A percentile compares a stretch with the other conserved stretches of the same genome.
phyloP scores from a whole-genome alignment of 2,329 filamentous ascomycete genomes.

The Sarocladiaceae sp. region DNA sequence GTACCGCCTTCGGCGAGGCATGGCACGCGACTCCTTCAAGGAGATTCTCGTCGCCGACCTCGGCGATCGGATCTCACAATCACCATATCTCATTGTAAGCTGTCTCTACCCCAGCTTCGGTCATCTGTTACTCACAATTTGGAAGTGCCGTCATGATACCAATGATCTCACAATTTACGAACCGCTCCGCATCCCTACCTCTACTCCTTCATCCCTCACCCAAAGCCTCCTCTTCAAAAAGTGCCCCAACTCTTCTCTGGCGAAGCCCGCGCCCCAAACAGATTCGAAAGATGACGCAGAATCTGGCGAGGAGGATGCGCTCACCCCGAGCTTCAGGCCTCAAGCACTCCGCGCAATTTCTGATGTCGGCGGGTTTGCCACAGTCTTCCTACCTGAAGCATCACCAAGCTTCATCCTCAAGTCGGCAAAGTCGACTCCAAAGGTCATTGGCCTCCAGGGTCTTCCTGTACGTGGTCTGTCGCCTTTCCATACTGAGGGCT shows the following conservation, averaged over 20 bases:
- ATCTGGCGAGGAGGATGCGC: constrained; percentile 16
- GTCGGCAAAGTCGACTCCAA: constrained; percentile 69
- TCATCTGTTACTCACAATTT: constrained; percentile 10
- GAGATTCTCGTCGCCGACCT: constrained; percentile 82
- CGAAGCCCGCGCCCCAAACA: constrained; percentile 43
- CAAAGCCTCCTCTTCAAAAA: constrained; percentile 68
- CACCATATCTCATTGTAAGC: constrained; percentile 76
- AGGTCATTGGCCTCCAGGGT: constrained; percentile 66
- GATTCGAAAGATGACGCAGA: constrained; percentile 39
- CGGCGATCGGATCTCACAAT: constrained; percentile 63
- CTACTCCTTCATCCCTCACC: constrained; percentile 34
- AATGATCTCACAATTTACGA: constrained; percentile 87
- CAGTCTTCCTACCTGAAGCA: constrained; percentile 74
- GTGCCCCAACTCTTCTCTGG: constrained; percentile 59
- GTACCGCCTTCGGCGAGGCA: constrained; percentile 61
- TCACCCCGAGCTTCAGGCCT: constrained; percentile 15
- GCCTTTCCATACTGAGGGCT: constrained; percentile 68
- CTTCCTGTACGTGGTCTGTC: constrained; percentile 64
- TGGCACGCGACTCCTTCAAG: constrained; percentile 63
- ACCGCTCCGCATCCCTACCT: constrained; percentile 52
- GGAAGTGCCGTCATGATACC: constrained; percentile 65
- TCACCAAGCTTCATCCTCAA: constrained; percentile 80
- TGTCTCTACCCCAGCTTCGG: background rate
- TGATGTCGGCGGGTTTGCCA: constrained; percentile 70
- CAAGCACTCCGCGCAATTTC: constrained; percentile 50